Evolutionary conservation across 2,329 filamentous ascomycete genomes (phyloP).

Genomic region (Helotiales sp.): DNA sequence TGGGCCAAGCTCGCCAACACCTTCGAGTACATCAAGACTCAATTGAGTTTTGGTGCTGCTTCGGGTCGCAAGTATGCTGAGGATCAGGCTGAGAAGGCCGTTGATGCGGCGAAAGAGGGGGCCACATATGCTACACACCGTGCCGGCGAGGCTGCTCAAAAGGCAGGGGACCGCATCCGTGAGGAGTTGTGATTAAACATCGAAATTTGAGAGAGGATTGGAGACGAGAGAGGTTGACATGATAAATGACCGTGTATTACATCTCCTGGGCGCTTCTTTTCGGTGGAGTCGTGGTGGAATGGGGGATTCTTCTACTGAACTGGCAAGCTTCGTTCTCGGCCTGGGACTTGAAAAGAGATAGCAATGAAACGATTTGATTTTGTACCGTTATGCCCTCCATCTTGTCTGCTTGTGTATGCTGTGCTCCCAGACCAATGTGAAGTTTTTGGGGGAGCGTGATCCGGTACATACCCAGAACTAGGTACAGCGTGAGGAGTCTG

Average conservation of each 20-base stretch:
- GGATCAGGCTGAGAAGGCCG: conserved; percentile 51
- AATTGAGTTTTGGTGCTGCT: conserved; percentile 54
- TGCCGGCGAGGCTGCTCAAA: conserved; percentile 45
- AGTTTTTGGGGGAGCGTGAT: not conserved
- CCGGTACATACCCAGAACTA: not conserved
- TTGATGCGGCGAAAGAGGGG: conserved; percentile 46
- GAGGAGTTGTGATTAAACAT: conserved; percentile 42
- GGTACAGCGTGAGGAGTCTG: not conserved
- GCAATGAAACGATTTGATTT: conserved; percentile 1
- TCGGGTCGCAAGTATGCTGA: conserved; percentile 50
- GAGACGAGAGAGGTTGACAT: not conserved
- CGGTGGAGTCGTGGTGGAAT: conserved; percentile 16
- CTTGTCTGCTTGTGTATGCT: not conserved
- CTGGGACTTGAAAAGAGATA: conserved; percentile 15
- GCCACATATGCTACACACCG: conserved; percentile 43
- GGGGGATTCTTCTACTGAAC: conserved; percentile 6
- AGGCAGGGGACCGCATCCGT: conserved; percentile 40
- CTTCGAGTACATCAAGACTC: conserved; percentile 53
- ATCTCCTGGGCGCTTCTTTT: conserved; percentile 20
- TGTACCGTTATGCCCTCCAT: no score
- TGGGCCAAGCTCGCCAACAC: conserved; percentile 63
- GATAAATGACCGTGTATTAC: conserved; percentile 6
- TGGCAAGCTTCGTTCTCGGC: conserved; percentile 2
- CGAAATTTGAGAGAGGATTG: not conserved
- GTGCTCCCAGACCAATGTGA: not conserved